Conservation (phyloP, 805 yeast genomes). For the Wickerhamomyces ciferrii region DNA sequence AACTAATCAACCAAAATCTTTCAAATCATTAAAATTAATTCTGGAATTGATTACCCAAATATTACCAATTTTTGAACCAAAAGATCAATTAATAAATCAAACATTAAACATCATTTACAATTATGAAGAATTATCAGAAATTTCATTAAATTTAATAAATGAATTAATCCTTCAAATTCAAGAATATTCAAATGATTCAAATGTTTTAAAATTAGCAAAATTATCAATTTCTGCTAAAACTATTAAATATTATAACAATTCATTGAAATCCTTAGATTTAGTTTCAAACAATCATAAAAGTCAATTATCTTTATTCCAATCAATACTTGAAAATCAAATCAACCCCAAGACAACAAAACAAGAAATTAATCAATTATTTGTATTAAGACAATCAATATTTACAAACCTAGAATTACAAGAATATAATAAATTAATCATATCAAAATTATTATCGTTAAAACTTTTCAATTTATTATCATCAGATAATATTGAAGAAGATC, state of each 20-base stretch:
- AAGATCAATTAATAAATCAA: not conserved
- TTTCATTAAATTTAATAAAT: not conserved
- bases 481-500: conserved; percentile 4
- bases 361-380: not conserved
- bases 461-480: conserved; percentile 20
- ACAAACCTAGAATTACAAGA: not conserved
- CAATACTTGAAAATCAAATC: conserved; percentile 1
- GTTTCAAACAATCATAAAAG: conserved; percentile 2
- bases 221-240: not conserved
- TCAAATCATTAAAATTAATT: not conserved
- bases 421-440: conserved; percentile 17
- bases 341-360: conserved; percentile 1
- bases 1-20: not conserved
- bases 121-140: not conserved
- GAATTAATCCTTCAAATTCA: not conserved
- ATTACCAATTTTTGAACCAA: not conserved
- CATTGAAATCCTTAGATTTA: conserved; percentile 3
- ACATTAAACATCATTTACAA: not conserved
- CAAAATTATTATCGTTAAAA: conserved; percentile 23
- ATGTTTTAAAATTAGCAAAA: not conserved
- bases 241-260: not conserved
- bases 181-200: not conserved
- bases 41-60: not conserved
- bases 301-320: conserved; percentile 3
- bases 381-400: not conserved